These are phyloP conservation scores for Naganishia onofrii DNA, from an alignment of 768 basidiomycete species.

Conservation along the genomic window DNA sequence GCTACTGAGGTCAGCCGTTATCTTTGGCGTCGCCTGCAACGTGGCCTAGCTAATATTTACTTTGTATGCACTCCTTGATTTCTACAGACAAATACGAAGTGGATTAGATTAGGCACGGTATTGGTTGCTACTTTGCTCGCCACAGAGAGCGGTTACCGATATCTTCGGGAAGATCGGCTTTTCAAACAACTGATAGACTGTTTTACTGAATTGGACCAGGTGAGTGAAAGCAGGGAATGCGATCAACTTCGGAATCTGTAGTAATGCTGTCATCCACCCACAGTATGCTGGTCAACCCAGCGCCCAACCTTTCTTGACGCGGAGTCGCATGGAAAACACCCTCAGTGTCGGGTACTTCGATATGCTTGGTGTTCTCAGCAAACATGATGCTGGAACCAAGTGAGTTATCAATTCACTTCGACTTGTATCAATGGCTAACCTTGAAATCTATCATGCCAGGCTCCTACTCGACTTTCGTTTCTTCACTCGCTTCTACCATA, in stretches of 20 bases:
- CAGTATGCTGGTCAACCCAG: conserved; percentile 38
- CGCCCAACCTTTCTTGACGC: conserved; percentile 62
- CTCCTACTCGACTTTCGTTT: conserved; percentile 85
- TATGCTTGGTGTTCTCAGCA: conserved; percentile 88
- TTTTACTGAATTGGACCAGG: conserved; percentile 89
- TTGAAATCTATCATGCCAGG: conserved; percentile 53
- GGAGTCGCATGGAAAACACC: conserved; percentile 72
- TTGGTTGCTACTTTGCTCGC: conserved; percentile 77
- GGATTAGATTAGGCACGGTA: conserved; percentile 80
- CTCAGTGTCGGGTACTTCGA: conserved; percentile 90
- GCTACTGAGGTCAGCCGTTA: conserved; percentile 60
- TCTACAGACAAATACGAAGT: conserved; percentile 70
- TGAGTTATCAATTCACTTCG: conserved; percentile 53
- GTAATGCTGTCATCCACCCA: background rate
- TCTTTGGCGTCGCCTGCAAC: background rate
- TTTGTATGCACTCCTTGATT: background rate
- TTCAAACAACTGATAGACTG: conserved; percentile 76
- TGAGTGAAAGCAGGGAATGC: conserved; percentile 52
- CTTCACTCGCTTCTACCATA: conserved; percentile 92
- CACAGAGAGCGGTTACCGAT: conserved; percentile 77
- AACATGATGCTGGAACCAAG: conserved; percentile 84
- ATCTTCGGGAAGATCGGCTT: conserved; percentile 81
- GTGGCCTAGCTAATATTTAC: background rate
- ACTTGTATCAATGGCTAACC: background rate
- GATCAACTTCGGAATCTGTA: background rate